Evolutionary conservation across 2,329 filamentous ascomycete species (phyloP), one percentile per base, ranked within the genome.

Genomic region (Colletotrichum magnum): DNA sequence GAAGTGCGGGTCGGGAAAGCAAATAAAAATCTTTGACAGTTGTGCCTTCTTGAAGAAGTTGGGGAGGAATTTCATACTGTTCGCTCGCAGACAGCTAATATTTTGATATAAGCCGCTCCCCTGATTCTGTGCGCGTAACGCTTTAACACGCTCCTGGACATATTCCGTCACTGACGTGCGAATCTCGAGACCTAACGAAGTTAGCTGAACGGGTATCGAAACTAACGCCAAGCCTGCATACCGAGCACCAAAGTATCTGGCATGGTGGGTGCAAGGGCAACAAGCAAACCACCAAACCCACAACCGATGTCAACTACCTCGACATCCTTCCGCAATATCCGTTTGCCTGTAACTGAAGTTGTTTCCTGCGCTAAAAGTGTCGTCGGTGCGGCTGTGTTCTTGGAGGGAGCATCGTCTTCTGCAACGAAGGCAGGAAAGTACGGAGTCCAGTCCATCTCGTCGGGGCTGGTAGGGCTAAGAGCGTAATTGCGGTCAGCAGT

Each of bases 61-160:
- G 71, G 97, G 95, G n/a, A 99, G 85, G 81, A 98, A 99, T 80
- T 99, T 99, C 96, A 99, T 99, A 5, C 94, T 94, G 83, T 99
- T 99, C 73, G 94, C 93, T 71, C 96, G 92, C 56, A 99, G 85
- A 77, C 94, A 97, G 41, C 93, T 91, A 62, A 95, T 92, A 79
- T 99, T 99, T 77, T 97, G 92, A 79, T 94, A 98, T 54, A 84
- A 80, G 58, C 82, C 80, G 32, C 79, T 77, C 6, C 84, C 82
- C 6, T 82, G 76, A 72, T 89, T 87, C 76, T 95, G 91, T 13
- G 85, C 83, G 4, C 96, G 90, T 18, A 98, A 86, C 5, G 95
- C 95, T 73, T 89, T 89, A 78, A 97, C 93, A 76, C 94, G 92
- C 73, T 97, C 93, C 79, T 94, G 90, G 4, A 99, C 94, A 79